Percentiles rank a stretch among this genome's conserved stretches.
Evolutionary conservation across 164 flowering plant species (phyloP).

Genomic region (Vitis rotundifolia): DNA sequence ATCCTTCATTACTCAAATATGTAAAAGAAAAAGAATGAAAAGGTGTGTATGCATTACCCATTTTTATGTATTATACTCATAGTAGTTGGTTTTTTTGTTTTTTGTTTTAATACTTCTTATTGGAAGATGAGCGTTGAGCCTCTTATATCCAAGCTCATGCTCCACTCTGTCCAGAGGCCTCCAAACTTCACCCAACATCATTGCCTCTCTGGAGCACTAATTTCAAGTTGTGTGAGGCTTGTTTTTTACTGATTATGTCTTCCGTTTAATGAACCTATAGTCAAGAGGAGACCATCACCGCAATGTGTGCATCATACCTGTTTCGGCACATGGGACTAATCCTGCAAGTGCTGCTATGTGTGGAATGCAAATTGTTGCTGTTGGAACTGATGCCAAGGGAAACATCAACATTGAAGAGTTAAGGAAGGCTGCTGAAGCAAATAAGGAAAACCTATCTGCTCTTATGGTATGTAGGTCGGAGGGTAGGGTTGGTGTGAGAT

Average conservation of each 20-base stretch:
- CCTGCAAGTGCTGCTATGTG: conserved; percentile 99
- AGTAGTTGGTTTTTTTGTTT: no score
- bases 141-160: no score
- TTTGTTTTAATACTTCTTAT: no score
- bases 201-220: no score
- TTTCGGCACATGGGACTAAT: conserved; percentile 98
- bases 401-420: conserved; percentile 92
- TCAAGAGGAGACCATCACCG: conserved; percentile 95
- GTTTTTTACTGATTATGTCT: background rate
- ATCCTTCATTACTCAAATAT: background rate
- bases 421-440: conserved; percentile 89
- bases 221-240: background rate
- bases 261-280: conserved; percentile 31
- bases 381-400: conserved; percentile 99
- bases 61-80: no score
- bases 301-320: conserved; percentile 95
- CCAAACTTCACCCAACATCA: no score
- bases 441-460: conserved; percentile 82
- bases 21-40: background rate
- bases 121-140: no score
- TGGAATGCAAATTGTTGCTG: conserved; percentile 94
- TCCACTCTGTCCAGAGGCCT: no score
- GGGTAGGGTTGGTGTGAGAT: background rate
- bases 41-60: no score
- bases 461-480: conserved; percentile 64